These are phyloP conservation scores for Luffa acutangula DNA, from an alignment of 306 rosid genomes.

Conservation along the genomic window DNA sequence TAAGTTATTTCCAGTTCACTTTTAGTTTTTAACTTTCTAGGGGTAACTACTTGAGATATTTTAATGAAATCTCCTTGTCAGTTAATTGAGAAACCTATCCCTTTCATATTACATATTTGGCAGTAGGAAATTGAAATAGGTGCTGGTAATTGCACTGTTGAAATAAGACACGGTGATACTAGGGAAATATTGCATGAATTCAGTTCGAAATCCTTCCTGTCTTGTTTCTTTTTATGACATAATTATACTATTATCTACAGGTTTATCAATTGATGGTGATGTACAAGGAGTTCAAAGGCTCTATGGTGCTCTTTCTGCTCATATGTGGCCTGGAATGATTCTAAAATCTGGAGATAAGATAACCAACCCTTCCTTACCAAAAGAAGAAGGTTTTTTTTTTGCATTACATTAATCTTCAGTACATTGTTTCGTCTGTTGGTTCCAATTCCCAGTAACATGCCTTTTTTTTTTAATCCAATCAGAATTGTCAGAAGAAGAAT, in stretches of 20 bases:
- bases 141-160: neutral
- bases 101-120: neutral
- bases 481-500: conserved; percentile 81
- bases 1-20: neutral
- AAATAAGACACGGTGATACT: neutral
- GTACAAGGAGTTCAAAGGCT: conserved; percentile 85
- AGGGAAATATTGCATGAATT: neutral
- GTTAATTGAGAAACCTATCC: neutral
- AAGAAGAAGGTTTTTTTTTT: conserved; percentile 52
- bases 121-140: neutral
- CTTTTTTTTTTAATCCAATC: conserved; percentile 16
- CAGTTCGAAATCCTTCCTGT: neutral
- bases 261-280: conserved; percentile 73
- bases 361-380: conserved; percentile 46
- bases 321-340: conserved; percentile 95
- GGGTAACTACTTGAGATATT: neutral
- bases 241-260: conserved; percentile 26
- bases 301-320: conserved; percentile 80
- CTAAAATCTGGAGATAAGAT: conserved; percentile 72
- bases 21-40: neutral
- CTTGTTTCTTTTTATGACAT: neutral
- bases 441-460: neutral
- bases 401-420: neutral
- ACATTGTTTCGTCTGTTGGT: neutral
- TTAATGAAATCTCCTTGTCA: neutral